phyloP scores from a whole-genome alignment of 306 rosid genomes.

The Prunus padus region DNA sequence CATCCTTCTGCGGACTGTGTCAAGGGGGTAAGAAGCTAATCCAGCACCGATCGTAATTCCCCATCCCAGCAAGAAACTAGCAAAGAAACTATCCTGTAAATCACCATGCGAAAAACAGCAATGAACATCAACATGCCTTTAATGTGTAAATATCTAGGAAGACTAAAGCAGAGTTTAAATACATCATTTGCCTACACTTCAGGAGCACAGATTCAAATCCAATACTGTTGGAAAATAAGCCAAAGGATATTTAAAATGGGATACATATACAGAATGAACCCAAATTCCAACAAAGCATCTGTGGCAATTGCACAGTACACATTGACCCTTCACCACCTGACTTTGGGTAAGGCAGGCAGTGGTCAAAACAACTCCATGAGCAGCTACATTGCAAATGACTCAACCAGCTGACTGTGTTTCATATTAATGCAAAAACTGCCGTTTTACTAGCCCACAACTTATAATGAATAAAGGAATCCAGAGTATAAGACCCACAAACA shows the following conservation, averaged over 20 bases:
- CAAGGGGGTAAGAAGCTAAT: slow-evolving; percentile 81
- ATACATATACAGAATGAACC: neutral
- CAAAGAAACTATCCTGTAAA: slow-evolving; percentile 82
- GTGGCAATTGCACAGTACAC: neutral
- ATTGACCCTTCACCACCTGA: neutral
- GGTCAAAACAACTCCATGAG: neutral
- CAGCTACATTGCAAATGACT: neutral
- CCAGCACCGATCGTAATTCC: slow-evolving; percentile 86
- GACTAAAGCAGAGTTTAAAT: neutral
- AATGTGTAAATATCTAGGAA: neutral
- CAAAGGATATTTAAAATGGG: neutral
- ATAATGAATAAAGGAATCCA: neutral
- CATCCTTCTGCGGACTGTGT: slow-evolving; percentile 91
- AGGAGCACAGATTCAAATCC: neutral
- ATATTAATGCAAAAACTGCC: neutral
- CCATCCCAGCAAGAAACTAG: slow-evolving; percentile 90
- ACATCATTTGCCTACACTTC: neutral
- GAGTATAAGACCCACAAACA: neutral
- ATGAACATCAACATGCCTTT: slow-evolving; percentile 15
- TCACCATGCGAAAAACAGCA: slow-evolving; percentile 16
- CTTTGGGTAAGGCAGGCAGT: neutral
- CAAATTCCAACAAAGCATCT: neutral
- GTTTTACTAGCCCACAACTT: neutral
- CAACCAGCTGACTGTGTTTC: neutral
- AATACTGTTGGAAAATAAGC: neutral